phyloP scores from a whole-genome alignment of 352 stramenopile species.

The Elongisporangium senticosum region DNA sequence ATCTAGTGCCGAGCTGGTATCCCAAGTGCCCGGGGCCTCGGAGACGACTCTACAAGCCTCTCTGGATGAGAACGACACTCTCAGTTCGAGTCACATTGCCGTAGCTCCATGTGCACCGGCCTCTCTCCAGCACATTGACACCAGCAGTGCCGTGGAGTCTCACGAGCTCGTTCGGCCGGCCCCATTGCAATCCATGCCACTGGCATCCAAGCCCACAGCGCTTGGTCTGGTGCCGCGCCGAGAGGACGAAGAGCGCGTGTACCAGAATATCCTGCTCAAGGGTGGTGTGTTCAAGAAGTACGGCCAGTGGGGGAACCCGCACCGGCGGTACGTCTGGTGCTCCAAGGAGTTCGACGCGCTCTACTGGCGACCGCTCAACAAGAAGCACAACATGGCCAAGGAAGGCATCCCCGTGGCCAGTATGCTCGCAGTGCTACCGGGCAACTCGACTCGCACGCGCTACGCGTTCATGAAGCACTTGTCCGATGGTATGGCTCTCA shows the following conservation, averaged over 20 bases:
- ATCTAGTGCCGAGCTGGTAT: not conserved
- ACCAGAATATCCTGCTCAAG: constrained; percentile 57
- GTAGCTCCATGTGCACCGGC: not conserved
- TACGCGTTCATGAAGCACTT: constrained; percentile 80
- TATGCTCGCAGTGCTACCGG: constrained; percentile 47
- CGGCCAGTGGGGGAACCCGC: constrained; percentile 68
- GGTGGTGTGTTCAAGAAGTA: constrained; percentile 75
- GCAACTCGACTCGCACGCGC: constrained; percentile 49
- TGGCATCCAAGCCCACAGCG: not conserved
- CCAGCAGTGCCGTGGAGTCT: not conserved
- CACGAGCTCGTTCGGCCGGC: not conserved
- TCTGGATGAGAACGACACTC: not conserved
- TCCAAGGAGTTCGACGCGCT: constrained; percentile 56
- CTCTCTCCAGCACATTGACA: not conserved
- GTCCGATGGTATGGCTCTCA: constrained; percentile 38
- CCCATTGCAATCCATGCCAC: not conserved
- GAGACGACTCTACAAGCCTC: not conserved
- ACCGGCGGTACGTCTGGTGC: constrained; percentile 69
- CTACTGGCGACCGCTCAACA: constrained; percentile 65
- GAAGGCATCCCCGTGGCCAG: constrained; percentile 39
- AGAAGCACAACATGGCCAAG: constrained; percentile 55
- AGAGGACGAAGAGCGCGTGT: constrained; percentile 42
- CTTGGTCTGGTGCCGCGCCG: constrained; percentile 2
- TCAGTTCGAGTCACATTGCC: not conserved
- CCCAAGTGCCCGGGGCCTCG: not conserved